Conservation (phyloP, 805 yeast genomes). For the Phaffomyces antillensis region DNA sequence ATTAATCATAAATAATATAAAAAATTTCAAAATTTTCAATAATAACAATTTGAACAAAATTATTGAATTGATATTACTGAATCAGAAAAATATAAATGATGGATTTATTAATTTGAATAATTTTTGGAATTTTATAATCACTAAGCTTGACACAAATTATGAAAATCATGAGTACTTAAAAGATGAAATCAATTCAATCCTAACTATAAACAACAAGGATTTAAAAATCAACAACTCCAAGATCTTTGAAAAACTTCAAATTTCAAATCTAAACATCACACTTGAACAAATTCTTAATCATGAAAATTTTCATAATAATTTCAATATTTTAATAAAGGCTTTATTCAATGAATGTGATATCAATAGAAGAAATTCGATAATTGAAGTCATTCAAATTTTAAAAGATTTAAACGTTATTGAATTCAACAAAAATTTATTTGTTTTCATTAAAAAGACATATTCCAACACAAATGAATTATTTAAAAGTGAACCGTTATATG, state of each 20-base stretch:
- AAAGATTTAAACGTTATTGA: constrained; percentile 19
- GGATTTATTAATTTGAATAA: constrained; percentile 3
- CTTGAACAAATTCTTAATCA: constrained; percentile 9
- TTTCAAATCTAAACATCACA: constrained; percentile 4
- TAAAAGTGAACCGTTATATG: constrained; percentile 30
- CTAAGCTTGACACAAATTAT: constrained; percentile 1
- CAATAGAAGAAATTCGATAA: constrained; percentile 4
- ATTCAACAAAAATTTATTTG: constrained; percentile 19
- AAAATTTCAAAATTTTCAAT: neutral
- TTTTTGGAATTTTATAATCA: constrained; percentile 3
- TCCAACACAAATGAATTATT: constrained; percentile 25
- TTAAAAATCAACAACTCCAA: neutral
- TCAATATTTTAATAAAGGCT: constrained; percentile 16
- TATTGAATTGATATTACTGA: constrained; percentile 7
- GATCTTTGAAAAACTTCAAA: neutral
- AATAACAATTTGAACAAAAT: constrained; percentile 2
- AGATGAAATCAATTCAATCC: constrained; percentile 4
- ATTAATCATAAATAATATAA: neutral
- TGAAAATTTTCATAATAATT: constrained; percentile 15
- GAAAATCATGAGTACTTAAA: neutral
- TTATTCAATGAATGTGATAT: constrained; percentile 13
- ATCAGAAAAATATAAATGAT: constrained; percentile 1
- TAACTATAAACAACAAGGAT: neutral
- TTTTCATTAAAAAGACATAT: constrained; percentile 23
- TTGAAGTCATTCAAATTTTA: constrained; percentile 18